A percentile compares a stretch with the other conserved stretches of the same genome.
phyloP scores from a whole-genome alignment of 2,329 filamentous ascomycete species.

The Alternaria brassicicola region DNA sequence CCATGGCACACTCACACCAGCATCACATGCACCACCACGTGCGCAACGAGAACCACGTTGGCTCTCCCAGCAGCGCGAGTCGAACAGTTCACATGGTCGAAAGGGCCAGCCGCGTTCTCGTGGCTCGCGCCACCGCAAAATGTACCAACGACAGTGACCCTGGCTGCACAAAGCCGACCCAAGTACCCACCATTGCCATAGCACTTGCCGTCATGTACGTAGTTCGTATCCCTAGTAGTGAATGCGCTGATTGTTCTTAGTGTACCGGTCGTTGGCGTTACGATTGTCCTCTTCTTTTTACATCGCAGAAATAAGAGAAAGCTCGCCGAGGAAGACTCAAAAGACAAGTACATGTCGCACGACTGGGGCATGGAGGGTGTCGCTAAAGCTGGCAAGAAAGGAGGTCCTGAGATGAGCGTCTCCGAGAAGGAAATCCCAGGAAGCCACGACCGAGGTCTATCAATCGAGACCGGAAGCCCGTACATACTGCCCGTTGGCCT shows the following conservation, averaged over 20 bases:
- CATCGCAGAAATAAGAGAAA: conserved; percentile 79
- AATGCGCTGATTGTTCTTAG: conserved; percentile 56
- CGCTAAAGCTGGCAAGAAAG: conserved; percentile 43
- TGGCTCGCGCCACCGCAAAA: conserved; percentile 29
- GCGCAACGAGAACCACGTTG: conserved; percentile 28
- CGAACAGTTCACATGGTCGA: conserved; percentile 28
- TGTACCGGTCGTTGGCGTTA: conserved; percentile 73
- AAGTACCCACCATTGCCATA: conserved; percentile 42
- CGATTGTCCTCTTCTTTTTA: conserved; percentile 73
- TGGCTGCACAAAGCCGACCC: conserved; percentile 46
- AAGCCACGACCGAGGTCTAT: conserved; percentile 58
- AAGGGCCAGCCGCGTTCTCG: conserved; percentile 33
- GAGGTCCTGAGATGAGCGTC: conserved; percentile 62
- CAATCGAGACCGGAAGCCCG: conserved; percentile 73
- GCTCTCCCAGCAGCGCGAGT: conserved; percentile 23
- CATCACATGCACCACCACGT: conserved; percentile 43
- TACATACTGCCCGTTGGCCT: conserved; percentile 90
- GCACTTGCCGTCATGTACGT: conserved; percentile 45
- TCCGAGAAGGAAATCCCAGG: conserved; percentile 55
- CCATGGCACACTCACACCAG: conserved; percentile 41
- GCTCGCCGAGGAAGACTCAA: conserved; percentile 75
- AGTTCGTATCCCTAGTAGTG: background rate
- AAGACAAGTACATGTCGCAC: conserved; percentile 86
- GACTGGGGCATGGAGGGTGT: conserved; percentile 82
- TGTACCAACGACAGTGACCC: conserved; percentile 44